Conservation (phyloP, 768 basidiomycete species). For the Boletus rubroflammeus region DNA sequence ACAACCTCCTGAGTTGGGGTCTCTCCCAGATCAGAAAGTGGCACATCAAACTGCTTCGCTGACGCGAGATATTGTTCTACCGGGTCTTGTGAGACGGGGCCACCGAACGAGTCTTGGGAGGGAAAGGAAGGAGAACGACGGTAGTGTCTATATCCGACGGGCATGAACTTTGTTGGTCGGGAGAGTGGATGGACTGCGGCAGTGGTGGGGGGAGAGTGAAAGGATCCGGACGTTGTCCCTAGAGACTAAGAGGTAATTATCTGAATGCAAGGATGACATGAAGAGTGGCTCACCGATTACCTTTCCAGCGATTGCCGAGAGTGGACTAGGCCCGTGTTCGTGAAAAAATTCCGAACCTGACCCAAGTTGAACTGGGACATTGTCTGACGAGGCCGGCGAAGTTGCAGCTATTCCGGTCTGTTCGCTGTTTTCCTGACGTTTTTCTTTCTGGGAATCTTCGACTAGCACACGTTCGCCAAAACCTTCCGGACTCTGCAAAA, state of each 20-base stretch:
- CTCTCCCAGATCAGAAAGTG: slow-evolving; percentile 53
- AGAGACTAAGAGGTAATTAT: slow-evolving; percentile 26
- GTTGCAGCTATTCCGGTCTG: slow-evolving; percentile 12
- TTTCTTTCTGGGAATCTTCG: slow-evolving; percentile 55
- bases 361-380: slow-evolving; percentile 22
- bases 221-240: slow-evolving; percentile 33
- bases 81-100: slow-evolving; percentile 45
- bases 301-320: slow-evolving; percentile 30
- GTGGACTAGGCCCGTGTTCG: slow-evolving; percentile 18
- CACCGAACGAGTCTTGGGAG: slow-evolving; percentile 66
- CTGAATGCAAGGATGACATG: slow-evolving; percentile 16
- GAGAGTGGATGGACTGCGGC: slow-evolving; percentile 10
- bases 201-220: slow-evolving; percentile 30
- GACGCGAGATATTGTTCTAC: slow-evolving; percentile 45
- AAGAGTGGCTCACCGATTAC: slow-evolving; percentile 31
- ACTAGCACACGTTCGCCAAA: slow-evolving; percentile 25
- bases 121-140: slow-evolving; percentile 36
- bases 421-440: slow-evolving; percentile 25
- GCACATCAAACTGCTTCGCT: slow-evolving; percentile 49
- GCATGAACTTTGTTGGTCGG: slow-evolving; percentile 23
- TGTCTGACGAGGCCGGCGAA: slow-evolving; percentile 25
- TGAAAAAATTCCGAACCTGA: slow-evolving; percentile 26
- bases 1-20: slow-evolving; percentile 26
- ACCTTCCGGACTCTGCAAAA: slow-evolving; percentile 3
- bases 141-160: slow-evolving; percentile 17